A percentile compares a stretch with the other conserved stretches of the same genome.
These are phyloP conservation scores for Agaricus bisporus DNA, from an alignment of 768 basidiomycete genomes.

Conservation along the genomic window DNA sequence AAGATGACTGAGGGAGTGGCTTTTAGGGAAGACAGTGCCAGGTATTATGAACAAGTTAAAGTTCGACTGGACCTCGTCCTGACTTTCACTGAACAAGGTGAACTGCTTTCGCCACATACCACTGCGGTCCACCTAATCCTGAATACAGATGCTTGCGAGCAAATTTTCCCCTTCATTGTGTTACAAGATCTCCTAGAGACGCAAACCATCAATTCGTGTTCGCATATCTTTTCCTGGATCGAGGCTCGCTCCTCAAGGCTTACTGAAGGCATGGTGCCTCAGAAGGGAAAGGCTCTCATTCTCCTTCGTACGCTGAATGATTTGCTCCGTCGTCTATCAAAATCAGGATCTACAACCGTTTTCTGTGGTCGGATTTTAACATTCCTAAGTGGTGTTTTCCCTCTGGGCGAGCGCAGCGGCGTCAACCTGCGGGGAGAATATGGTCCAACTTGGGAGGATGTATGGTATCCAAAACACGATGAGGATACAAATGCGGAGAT, in stretches of 20 bases:
- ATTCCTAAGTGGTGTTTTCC: conserved; percentile 81
- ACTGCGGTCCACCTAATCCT: neutral
- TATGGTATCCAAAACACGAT: conserved; percentile 28
- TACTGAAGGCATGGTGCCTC: conserved; percentile 74
- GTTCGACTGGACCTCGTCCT: conserved; percentile 68
- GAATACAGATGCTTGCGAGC: conserved; percentile 69
- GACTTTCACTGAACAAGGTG: conserved; percentile 73
- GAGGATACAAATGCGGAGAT: conserved; percentile 25
- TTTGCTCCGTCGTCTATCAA: conserved; percentile 78
- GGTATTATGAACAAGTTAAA: conserved; percentile 57
- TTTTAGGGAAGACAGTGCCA: conserved; percentile 40
- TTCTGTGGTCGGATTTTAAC: conserved; percentile 89
- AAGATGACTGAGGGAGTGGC: conserved; percentile 68
- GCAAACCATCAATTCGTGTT: conserved; percentile 81
- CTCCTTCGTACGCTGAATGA: conserved; percentile 85
- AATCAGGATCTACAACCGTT: conserved; percentile 76
- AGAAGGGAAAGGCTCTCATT: conserved; percentile 84
- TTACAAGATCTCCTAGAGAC: conserved; percentile 82
- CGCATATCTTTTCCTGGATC: conserved; percentile 85
- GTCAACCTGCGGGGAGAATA: conserved; percentile 90
- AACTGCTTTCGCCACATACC: conserved; percentile 15
- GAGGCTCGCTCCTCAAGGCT: conserved; percentile 65
- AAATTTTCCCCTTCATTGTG: conserved; percentile 62
- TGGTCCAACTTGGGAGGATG: conserved; percentile 72
- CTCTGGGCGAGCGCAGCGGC: conserved; percentile 83